Conservation (phyloP, 108 stramenopile species). For the Discostella stelligeroides region DNA sequence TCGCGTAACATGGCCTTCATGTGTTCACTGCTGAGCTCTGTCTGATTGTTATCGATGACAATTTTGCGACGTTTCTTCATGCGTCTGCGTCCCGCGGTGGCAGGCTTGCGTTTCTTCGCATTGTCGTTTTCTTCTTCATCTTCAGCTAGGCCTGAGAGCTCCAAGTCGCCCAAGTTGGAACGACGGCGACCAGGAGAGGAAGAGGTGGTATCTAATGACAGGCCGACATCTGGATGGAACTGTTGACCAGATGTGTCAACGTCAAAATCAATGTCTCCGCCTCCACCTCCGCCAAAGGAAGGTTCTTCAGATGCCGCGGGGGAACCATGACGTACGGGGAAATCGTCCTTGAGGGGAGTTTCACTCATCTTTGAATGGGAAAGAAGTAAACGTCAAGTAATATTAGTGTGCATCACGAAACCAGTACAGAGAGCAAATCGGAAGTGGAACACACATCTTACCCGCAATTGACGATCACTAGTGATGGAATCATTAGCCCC, state of each 20-base stretch:
- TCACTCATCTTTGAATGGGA: slow-evolving; percentile 32
- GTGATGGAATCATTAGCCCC: slow-evolving; percentile 55
- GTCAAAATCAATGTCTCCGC: slow-evolving; percentile 45
- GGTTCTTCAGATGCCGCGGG: slow-evolving; percentile 25
- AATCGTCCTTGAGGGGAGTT: slow-evolving; percentile 31
- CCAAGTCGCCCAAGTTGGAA: slow-evolving; percentile 52
- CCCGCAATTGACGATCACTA: slow-evolving; percentile 52
- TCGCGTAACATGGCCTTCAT: slow-evolving; percentile 78
- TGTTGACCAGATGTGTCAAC: slow-evolving; percentile 32
- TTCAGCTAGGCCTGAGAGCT: slow-evolving; percentile 37
- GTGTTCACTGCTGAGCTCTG: slow-evolving; percentile 74
- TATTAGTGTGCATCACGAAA: neutral
- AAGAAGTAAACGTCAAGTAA: neutral
- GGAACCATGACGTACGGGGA: slow-evolving; percentile 25
- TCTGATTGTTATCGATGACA: slow-evolving; percentile 83
- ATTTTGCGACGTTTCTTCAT: slow-evolving; percentile 83
- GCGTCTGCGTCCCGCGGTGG: slow-evolving; percentile 43
- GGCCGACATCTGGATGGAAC: slow-evolving; percentile 42
- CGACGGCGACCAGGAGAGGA: slow-evolving; percentile 33
- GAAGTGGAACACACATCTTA: slow-evolving; percentile 27
- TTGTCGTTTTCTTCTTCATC: slow-evolving; percentile 17
- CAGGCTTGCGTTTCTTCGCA: slow-evolving; percentile 45
- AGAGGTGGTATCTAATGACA: slow-evolving; percentile 50
- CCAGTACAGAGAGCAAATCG: neutral
- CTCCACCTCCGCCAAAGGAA: slow-evolving; percentile 32